Conservation (phyloP, 371 early-diverging fungal species). For the Haplosporangium sp. region DNA sequence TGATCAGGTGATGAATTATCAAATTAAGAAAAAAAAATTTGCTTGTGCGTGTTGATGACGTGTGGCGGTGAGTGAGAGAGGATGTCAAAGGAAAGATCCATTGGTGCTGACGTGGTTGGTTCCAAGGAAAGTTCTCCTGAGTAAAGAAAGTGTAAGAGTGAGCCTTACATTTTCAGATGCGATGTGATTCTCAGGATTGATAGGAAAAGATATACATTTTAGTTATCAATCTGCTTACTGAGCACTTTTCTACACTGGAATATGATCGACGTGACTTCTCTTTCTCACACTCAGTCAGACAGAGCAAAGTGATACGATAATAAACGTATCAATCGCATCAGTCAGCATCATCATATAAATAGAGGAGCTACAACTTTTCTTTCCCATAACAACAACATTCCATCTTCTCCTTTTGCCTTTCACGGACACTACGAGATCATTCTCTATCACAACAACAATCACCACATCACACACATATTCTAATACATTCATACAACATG, state of each 20-base stretch:
- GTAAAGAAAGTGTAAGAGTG: neutral
- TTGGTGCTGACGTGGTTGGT: neutral
- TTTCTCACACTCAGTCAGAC: neutral
- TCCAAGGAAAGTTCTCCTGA: neutral
- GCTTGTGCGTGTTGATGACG: no score
- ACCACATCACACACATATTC: neutral
- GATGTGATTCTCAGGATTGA: neutral
- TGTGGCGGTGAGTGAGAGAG: no score
- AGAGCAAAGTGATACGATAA: conserved; percentile 3
- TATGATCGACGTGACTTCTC: neutral
- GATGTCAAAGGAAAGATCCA: no score
- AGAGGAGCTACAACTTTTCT: neutral
- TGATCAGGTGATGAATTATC: no score
- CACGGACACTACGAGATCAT: neutral
- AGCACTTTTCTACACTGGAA: neutral
- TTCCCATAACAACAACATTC: neutral
- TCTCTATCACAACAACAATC: neutral
- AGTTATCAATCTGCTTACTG: conserved; percentile 1
- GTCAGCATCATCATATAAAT: conserved; percentile 4
- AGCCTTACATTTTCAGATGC: neutral
- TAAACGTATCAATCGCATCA: neutral
- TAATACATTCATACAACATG: conserved; percentile 33
- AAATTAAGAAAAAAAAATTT: no score
- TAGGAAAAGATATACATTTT: neutral
- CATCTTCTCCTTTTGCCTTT: neutral